These are phyloP conservation scores for Rhododendron mucronatum DNA, from an alignment of 148 eudicot species.

Conservation along the genomic window DNA sequence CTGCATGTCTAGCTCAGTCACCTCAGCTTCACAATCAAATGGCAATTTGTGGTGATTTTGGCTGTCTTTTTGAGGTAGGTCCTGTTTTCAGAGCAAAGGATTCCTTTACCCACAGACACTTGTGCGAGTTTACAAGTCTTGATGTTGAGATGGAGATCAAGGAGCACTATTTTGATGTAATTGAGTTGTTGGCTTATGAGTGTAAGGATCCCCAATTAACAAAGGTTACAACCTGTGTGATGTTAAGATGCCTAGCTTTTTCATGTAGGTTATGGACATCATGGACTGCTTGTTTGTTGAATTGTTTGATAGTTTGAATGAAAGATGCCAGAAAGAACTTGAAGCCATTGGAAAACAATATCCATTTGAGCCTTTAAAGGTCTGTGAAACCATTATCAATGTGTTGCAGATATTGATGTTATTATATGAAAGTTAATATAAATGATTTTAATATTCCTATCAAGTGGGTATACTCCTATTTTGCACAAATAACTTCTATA, in stretches of 20 bases:
- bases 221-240: not conserved
- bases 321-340: constrained; percentile 56
- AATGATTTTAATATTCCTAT: not conserved
- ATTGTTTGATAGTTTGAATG: constrained; percentile 70
- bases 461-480: not conserved
- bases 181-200: constrained; percentile 1
- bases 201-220: not conserved
- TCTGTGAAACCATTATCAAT: constrained; percentile 7
- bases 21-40: constrained; percentile 97
- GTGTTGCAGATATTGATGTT: not conserved
- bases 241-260: not conserved
- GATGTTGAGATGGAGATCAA: constrained; percentile 96
- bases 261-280: constrained; percentile 81
- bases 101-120: constrained; percentile 84
- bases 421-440: not conserved
- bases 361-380: constrained; percentile 73
- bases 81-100: constrained; percentile 94
- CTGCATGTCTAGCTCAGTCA: constrained; percentile 96
- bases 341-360: constrained; percentile 75
- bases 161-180: constrained; percentile 87
- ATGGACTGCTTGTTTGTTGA: constrained; percentile 71
- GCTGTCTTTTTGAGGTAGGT: constrained; percentile 83
- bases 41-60: constrained; percentile 83
- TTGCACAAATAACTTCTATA: not conserved
- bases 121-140: constrained; percentile 93